Base-by-base conservation (phyloP, 179 eudicot species). In the Silene vulgaris region DNA sequence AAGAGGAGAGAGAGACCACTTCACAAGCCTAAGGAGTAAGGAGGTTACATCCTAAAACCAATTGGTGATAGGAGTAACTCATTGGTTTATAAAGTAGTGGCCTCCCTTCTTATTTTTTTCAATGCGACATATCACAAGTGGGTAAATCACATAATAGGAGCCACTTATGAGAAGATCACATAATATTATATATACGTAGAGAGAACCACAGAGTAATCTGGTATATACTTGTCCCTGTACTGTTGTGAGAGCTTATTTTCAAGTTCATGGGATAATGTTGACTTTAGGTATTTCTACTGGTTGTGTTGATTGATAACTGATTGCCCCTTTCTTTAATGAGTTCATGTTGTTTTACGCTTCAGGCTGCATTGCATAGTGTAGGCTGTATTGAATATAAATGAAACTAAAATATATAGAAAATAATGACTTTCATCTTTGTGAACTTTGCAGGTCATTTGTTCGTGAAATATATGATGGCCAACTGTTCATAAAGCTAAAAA, bases 401-500 rank as follows among this genome's bases (percentile, higher is more conserved):
- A 32, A 56, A 9, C 6, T 16, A 54, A 54, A n/a, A 35, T 8
- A 72, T 13, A 23, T 52, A 17, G 50, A 57, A 54, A 37, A 59
- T 32, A 19, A 20, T 21, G 59, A 26, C 5, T 4, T 61, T 60
- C 17, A 17, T 1, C 56, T 50, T 14, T 57, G 1, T 61, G 54
- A 62, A 40, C 59, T 66, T 71, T 84, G 80, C 88, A 94, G 98
- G 86, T 85, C 84, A 62, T 94, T 94, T 85, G 80, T 94, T 35
- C 93, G 91, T 43, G 95, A 90, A 82, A 89, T 94, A 71, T 94
- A 94, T 80, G 96, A 92, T 80, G 98, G 98, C 17, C 97, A 92
- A 75, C 65, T 94, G 84, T 87, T 89, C 73, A 71, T 94, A 80
- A 90, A 87, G 87, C 81, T 94, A 78, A 94, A 92, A 83, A 89